Conservation (phyloP, 169 alveolate genomes). For the Eimeria brunetti region DNA sequence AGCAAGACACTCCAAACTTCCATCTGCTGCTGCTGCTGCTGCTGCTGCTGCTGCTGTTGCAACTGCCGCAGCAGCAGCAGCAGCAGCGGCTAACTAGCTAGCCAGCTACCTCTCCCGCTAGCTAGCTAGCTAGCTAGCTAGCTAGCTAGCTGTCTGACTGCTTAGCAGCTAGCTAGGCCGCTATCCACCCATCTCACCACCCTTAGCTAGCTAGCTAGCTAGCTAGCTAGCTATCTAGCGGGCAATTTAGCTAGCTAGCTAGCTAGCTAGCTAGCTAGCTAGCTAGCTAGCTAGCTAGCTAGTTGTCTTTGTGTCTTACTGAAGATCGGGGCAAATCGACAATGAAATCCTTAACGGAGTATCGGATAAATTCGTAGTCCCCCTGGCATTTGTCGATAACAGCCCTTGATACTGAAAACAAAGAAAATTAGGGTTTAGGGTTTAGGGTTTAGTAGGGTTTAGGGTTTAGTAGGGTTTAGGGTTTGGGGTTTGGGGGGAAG, state of each 20-base stretch:
- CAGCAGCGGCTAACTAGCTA: too few relatives aligned
- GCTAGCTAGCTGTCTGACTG: background rate
- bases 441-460: too few relatives aligned
- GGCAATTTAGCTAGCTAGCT: background rate
- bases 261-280: background rate
- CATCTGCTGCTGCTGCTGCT: too few relatives aligned
- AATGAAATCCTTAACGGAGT: background rate
- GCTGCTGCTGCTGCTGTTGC: conserved; percentile 2
- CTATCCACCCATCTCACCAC: too few relatives aligned
- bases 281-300: background rate
- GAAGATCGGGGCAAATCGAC: conserved; percentile 16
- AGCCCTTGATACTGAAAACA: background rate
- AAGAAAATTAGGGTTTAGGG: too few relatives aligned
- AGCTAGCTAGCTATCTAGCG: background rate
- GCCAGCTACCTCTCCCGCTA: background rate
- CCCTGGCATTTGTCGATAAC: background rate
- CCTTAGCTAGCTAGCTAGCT: background rate
- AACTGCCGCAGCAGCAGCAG: background rate
- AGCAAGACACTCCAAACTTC: background rate
- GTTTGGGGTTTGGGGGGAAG: too few relatives aligned
- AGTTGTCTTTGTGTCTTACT: background rate
- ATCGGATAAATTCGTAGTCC: background rate
- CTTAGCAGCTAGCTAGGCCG: background rate
- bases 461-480: too few relatives aligned
- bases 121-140: background rate